Conservation (phyloP, 352 stramenopile species). For the Pythium grandisporangium region DNA sequence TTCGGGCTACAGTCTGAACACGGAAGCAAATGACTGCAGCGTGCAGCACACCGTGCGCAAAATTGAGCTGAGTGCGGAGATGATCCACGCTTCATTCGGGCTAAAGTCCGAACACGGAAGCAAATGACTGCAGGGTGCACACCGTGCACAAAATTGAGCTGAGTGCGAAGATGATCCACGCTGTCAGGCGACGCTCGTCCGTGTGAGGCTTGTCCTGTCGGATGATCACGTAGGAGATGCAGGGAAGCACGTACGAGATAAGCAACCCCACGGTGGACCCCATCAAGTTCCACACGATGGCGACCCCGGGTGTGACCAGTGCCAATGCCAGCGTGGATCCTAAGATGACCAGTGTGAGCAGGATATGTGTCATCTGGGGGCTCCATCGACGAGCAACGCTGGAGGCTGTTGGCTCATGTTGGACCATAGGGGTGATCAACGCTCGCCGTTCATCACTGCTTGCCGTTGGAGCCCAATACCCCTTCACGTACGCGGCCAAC, state of each 20-base stretch:
- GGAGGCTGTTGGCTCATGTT: conserved; percentile 8
- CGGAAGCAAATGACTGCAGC: too few species aligned
- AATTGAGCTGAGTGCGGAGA: too few species aligned
- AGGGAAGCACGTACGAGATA: conserved; percentile 85
- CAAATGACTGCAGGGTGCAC: conserved; percentile 63
- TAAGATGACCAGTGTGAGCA: conserved; percentile 67
- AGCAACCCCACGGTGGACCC: conserved; percentile 79
- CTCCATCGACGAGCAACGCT: too few species aligned
- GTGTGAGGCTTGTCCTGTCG: conserved; percentile 53
- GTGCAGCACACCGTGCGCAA: too few species aligned
- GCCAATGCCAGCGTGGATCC: conserved; percentile 46
- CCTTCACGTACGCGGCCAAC: conserved; percentile 34
- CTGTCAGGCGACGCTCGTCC: conserved; percentile 55
- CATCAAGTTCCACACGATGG: conserved; percentile 87
- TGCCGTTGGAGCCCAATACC: conserved; percentile 19
- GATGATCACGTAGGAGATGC: conserved; percentile 79
- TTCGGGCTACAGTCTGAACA: too few species aligned
- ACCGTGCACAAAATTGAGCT: conserved; percentile 63
- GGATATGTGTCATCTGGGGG: conserved; percentile 32
- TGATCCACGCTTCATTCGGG: too few species aligned
- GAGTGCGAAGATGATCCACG: conserved; percentile 71
- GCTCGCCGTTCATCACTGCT: conserved; percentile 16
- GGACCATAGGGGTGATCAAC: conserved; percentile 12
- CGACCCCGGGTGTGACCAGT: conserved; percentile 64
- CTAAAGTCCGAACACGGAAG: too few species aligned